These are phyloP conservation scores for Aegle marmelos DNA, from an alignment of 345 rosid genomes.

Conservation along the genomic window DNA sequence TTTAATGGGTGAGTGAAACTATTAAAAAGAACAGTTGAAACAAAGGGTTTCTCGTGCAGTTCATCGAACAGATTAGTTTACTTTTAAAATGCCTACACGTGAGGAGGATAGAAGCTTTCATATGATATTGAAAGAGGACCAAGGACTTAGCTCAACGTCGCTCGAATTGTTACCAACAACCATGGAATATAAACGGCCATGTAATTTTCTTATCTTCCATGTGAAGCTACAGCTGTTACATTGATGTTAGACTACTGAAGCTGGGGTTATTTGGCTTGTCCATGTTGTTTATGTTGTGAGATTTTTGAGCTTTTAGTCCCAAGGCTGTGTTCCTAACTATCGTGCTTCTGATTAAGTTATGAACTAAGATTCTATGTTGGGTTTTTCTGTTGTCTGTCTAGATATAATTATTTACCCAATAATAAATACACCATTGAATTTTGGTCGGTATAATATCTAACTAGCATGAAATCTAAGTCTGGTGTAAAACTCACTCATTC, in stretches of 20 bases:
- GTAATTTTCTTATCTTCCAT: neutral
- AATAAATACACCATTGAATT: too few relatives aligned
- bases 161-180: slow-evolving; percentile 12
- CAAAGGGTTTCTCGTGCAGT: slow-evolving; percentile 52
- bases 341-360: neutral
- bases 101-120: slow-evolving; percentile 10
- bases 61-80: slow-evolving; percentile 30
- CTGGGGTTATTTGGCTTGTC: too few relatives aligned
- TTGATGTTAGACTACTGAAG: neutral
- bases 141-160: neutral
- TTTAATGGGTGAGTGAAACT: slow-evolving; percentile 28
- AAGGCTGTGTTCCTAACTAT: neutral
- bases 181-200: slow-evolving; percentile 6
- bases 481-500: too few relatives aligned
- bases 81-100: slow-evolving; percentile 53
- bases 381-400: too few relatives aligned
- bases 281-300: neutral
- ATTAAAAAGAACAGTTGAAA: slow-evolving; percentile 26
- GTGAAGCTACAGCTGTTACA: neutral
- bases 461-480: too few relatives aligned
- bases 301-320: neutral
- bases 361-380: neutral
- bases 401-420: too few relatives aligned
- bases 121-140: slow-evolving; percentile 12
- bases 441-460: too few relatives aligned